Evolutionary conservation across 257 asterid genomes (phyloP).

Genomic region (Lithospermum erythrorhizon): DNA sequence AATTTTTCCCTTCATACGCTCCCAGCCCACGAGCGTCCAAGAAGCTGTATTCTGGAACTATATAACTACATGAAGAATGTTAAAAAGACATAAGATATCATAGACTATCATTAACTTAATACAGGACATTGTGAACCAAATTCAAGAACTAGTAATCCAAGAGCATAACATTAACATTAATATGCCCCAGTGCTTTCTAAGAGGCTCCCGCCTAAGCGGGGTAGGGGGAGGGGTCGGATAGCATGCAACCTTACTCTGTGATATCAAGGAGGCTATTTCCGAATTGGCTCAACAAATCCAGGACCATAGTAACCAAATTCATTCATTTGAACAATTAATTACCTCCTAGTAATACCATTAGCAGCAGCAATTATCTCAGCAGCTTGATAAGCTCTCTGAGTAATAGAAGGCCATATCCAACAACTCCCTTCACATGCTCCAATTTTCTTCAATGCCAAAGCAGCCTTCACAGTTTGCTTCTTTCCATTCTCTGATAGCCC

Average conservation of each 20-base stretch:
- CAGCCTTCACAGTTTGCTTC: conserved; percentile 68
- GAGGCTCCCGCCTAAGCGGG: too few relatives aligned
- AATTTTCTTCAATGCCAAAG: conserved; percentile 57
- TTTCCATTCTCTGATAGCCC: conserved; percentile 76
- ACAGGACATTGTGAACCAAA: not conserved
- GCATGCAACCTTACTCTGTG: too few relatives aligned
- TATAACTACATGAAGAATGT: conserved; percentile 33
- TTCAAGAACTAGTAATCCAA: not conserved
- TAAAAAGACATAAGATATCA: not conserved
- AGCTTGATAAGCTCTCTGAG: conserved; percentile 95
- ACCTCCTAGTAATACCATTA: conserved; percentile 68
- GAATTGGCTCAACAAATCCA: too few relatives aligned
- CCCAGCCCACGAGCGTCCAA: conserved; percentile 98
- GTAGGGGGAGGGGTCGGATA: too few relatives aligned
- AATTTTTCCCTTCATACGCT: conserved; percentile 73
- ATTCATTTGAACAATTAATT: not conserved
- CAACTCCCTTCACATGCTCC: conserved; percentile 75
- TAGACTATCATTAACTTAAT: not conserved
- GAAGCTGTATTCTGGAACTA: conserved; percentile 92
- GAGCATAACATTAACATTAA: too few relatives aligned
- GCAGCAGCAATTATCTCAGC: conserved; percentile 92
- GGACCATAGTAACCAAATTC: conserved; percentile 4
- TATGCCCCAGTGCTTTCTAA: too few relatives aligned
- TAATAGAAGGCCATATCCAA: conserved; percentile 98
- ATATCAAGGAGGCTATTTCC: too few relatives aligned